These are phyloP conservation scores for Tulasnella sp. DNA, from an alignment of 768 basidiomycete species.

Conservation along the genomic window DNA sequence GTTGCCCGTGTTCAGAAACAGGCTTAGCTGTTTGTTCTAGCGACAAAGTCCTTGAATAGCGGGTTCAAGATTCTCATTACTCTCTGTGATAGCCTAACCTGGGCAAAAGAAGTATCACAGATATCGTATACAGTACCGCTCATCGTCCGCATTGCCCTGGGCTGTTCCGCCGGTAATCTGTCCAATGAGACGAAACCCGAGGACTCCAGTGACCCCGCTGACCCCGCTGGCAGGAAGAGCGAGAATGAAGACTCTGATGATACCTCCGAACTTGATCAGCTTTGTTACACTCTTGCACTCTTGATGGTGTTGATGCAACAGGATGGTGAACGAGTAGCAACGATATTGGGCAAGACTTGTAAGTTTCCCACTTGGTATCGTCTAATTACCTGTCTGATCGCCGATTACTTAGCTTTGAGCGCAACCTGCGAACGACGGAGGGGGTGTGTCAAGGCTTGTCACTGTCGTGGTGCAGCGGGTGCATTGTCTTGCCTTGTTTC, in stretches of 20 bases:
- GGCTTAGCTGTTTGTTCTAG: neutral
- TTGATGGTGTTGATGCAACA: conserved; percentile 61
- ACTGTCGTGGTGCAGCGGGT: conserved; percentile 34
- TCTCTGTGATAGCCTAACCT: neutral
- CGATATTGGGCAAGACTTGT: conserved; percentile 7
- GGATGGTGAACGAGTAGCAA: neutral
- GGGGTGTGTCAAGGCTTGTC: conserved; percentile 40
- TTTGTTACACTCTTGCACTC: conserved; percentile 63
- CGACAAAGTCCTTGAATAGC: neutral
- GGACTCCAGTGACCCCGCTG: conserved; percentile 15
- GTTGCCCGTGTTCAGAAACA: conserved; percentile 16
- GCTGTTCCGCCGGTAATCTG: neutral
- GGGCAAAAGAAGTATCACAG: neutral
- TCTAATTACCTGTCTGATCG: neutral
- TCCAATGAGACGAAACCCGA: conserved; percentile 10
- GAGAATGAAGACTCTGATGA: conserved; percentile 21
- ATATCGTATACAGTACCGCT: neutral
- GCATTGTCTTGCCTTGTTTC: conserved; percentile 39
- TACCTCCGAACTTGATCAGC: conserved; percentile 44
- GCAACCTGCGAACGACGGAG: conserved; percentile 39
- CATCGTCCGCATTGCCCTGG: conserved; percentile 3
- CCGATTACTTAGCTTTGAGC: conserved; percentile 33
- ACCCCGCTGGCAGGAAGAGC: conserved; percentile 7
- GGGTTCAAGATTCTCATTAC: conserved; percentile 2
- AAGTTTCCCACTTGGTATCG: neutral